phyloP scores from a whole-genome alignment of 176 grass and related monocot genomes.

The Oropetium thomaeum region DNA sequence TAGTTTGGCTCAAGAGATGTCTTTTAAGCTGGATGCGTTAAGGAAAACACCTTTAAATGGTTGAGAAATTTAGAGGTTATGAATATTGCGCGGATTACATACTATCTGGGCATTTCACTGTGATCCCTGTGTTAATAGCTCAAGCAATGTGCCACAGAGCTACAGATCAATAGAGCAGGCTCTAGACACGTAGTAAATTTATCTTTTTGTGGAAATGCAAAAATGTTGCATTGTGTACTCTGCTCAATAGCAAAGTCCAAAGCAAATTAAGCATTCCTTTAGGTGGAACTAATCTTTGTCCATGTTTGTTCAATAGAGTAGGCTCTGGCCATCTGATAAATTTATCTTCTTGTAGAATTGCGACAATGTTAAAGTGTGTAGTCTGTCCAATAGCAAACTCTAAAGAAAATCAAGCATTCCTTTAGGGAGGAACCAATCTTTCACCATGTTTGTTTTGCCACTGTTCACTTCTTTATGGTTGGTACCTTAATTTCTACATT shows the following conservation, averaged over 20 bases:
- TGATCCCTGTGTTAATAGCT: neutral
- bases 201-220: no score
- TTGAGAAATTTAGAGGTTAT: constrained; percentile 17
- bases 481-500: neutral
- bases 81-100: neutral
- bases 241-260: no score
- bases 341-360: neutral
- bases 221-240: no score
- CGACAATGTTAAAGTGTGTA: neutral
- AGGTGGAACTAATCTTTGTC: no score
- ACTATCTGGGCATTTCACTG: neutral
- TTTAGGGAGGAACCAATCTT: neutral
- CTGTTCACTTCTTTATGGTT: neutral
- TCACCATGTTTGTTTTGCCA: neutral
- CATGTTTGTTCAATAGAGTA: constrained; percentile 10
- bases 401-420: neutral
- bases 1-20: constrained; percentile 56
- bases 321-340: neutral
- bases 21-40: constrained; percentile 47
- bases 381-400: neutral
- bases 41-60: constrained; percentile 39
- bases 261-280: no score
- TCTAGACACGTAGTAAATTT: no score
- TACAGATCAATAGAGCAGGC: neutral
- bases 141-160: no score